Base-by-base conservation (phyloP, 2,329 filamentous ascomycete species). In the Metarhizium guizhouense region DNA sequence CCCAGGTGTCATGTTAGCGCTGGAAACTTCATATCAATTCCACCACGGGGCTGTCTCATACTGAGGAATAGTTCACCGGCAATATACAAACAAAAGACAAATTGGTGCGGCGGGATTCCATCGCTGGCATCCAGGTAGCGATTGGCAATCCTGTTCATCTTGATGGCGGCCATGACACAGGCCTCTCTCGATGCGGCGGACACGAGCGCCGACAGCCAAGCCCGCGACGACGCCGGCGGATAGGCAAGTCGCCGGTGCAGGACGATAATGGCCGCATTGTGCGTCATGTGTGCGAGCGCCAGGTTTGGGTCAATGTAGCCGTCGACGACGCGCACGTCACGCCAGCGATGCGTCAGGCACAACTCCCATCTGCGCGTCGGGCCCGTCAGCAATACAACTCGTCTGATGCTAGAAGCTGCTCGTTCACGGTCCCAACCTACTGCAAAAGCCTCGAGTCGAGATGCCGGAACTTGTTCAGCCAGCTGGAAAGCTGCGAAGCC, bases 391-490 rank as follows among this genome's bases (percentile, higher is more conserved):
- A 25, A 25, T 25, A 25, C 25, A 25, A 25, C 25, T 25, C 25
- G 25, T 25, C 25, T 25, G 25, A 25, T 25, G 25, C 25, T 25
- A 25, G 36, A 40, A 10, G 5, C 36, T 10, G 36, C 14, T 11
- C 4, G 1, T 40, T 40, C 10, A 1, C 36, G 10, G 36, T 10
- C 3, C 36, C 36, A 11, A 59, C 68, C 55, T 65, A 71, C 70
- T 73, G 70, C 4, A 76, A 68, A 0, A 76, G 62, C 1, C 72
- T 64, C 0, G 74, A 57, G 57, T 76, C 74, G 6, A 76, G 60
- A 51, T 76, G 72, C 51, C 75, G 74, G 56, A 76, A 76, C 18
- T 71, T 65, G 55, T 68, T 72, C 3, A 76, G 58, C 74, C 74
- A 76, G 34, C 64, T 63, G 25, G 70, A 65, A n/a, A 75, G 65